These are phyloP conservation scores for Malassezia japonica DNA, from an alignment of 1,284 basidiomycete genomes.

Conservation along the genomic window DNA sequence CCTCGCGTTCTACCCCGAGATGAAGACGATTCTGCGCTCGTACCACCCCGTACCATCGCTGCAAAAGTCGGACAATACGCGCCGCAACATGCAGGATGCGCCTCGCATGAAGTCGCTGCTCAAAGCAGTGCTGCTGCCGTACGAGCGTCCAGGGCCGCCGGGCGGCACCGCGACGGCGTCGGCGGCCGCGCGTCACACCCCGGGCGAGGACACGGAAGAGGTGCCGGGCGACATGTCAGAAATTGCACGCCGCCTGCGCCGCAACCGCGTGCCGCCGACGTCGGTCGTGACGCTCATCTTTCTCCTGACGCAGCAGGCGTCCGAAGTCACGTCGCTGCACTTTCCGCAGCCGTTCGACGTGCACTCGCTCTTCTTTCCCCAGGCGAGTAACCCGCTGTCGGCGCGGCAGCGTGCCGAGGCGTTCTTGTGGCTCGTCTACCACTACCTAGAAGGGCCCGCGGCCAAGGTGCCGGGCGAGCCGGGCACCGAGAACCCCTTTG, in stretches of 20 bases:
- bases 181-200: constrained; percentile 23
- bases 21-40: constrained; percentile 68
- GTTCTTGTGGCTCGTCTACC: constrained; percentile 45
- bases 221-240: constrained; percentile 35
- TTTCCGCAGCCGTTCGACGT: constrained; percentile 36
- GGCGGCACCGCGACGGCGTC: constrained; percentile 24
- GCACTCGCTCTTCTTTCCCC: constrained; percentile 43
- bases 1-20: constrained; percentile 66
- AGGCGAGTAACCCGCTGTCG: constrained; percentile 28
- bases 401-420: constrained; percentile 31
- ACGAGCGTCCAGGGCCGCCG: constrained; percentile 53
- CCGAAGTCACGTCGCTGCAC: constrained; percentile 34
- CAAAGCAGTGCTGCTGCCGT: constrained; percentile 65
- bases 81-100: constrained; percentile 68
- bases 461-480: constrained; percentile 25
- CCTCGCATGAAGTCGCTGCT: constrained; percentile 67
- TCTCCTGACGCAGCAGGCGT: constrained; percentile 29
- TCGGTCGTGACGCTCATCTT: constrained; percentile 45
- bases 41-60: constrained; percentile 72
- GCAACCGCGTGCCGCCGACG: constrained; percentile 26
- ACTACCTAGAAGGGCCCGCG: constrained; percentile 42
- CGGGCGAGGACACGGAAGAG: constrained; percentile 30
- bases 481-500: constrained; percentile 34
- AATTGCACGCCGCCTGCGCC: constrained; percentile 29
- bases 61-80: constrained; percentile 57